Conservation (phyloP, 768 basidiomycete genomes). For the Melanogaster broomeanus region DNA sequence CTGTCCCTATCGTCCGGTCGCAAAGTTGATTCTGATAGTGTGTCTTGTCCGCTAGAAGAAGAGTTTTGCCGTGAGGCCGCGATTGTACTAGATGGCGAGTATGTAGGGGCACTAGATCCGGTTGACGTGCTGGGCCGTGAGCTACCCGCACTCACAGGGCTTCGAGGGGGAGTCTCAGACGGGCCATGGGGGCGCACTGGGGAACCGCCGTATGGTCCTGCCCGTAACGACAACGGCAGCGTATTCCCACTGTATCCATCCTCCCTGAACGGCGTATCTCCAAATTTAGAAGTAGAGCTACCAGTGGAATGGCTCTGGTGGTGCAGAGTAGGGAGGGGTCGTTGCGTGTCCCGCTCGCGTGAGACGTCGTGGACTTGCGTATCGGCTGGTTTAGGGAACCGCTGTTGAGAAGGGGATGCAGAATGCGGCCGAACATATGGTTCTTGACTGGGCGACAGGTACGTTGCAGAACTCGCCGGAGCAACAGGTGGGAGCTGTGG, state of each 20-base stretch:
- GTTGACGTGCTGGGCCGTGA: slow-evolving; percentile 41
- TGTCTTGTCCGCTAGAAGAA: slow-evolving; percentile 32
- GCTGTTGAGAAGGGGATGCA: slow-evolving; percentile 42
- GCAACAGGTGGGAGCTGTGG: slow-evolving; percentile 24
- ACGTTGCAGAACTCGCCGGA: slow-evolving; percentile 21
- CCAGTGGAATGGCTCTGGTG: slow-evolving; percentile 29
- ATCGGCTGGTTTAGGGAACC: slow-evolving; percentile 19
- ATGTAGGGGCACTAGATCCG: slow-evolving; percentile 25
- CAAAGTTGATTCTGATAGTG: slow-evolving; percentile 33
- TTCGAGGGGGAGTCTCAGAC: slow-evolving; percentile 59
- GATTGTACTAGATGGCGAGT: slow-evolving; percentile 30
- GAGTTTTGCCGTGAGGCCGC: slow-evolving; percentile 27
- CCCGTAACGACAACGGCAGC: slow-evolving; percentile 28
- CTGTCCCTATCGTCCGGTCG: slow-evolving; percentile 34
- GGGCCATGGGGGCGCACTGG: slow-evolving; percentile 33
- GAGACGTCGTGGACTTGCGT: slow-evolving; percentile 11
- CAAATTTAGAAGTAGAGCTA: slow-evolving; percentile 32
- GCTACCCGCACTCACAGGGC: slow-evolving; percentile 57
- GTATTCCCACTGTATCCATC: slow-evolving; percentile 26
- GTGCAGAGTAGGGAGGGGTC: slow-evolving; percentile 24
- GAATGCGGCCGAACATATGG: slow-evolving; percentile 67
- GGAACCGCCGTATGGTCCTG: slow-evolving; percentile 25
- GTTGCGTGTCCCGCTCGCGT: slow-evolving; percentile 33
- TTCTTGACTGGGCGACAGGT: slow-evolving; percentile 51
- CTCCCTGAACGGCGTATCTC: slow-evolving; percentile 30